phyloP scores from a whole-genome alignment of 768 basidiomycete genomes.

The Agaricus sinodeliciosus region DNA sequence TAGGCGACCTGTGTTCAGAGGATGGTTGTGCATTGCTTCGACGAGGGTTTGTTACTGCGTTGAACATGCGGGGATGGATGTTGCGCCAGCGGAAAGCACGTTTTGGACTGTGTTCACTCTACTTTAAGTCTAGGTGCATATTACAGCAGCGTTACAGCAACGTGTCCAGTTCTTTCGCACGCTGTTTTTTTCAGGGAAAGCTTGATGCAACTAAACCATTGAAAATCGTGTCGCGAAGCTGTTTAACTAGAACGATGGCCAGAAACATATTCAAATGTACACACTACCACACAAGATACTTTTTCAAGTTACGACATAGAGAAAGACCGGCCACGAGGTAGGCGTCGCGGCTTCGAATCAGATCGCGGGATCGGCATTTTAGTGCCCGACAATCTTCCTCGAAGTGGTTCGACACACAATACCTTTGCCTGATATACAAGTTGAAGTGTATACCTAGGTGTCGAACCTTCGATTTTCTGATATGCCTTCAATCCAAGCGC shows the following conservation, averaged over 20 bases:
- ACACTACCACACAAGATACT: too few species aligned
- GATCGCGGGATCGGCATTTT: background rate
- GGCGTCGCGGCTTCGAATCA: background rate
- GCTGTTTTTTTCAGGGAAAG: background rate
- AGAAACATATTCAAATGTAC: too few species aligned
- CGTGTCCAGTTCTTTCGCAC: background rate
- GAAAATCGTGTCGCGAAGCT: too few species aligned
- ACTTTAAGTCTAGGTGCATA: background rate
- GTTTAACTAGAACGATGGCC: too few species aligned
- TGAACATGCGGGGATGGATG: background rate
- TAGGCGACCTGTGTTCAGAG: background rate
- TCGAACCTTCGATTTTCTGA: background rate
- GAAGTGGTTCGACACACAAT: background rate
- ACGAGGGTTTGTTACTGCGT: background rate
- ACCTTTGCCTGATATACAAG: background rate
- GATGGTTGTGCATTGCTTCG: conserved; percentile 5
- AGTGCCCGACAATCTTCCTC: background rate
- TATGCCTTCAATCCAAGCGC: conserved; percentile 1
- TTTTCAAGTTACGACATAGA: too few species aligned
- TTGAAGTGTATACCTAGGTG: background rate
- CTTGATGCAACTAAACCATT: background rate
- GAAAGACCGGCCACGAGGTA: background rate
- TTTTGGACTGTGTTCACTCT: too few species aligned
- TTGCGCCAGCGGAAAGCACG: background rate
- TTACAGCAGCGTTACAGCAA: background rate